Evolutionary conservation across 2,329 filamentous ascomycete genomes (phyloP), one percentile per base, ranked within the genome.

Genomic region (Colletotrichum somersetense): DNA sequence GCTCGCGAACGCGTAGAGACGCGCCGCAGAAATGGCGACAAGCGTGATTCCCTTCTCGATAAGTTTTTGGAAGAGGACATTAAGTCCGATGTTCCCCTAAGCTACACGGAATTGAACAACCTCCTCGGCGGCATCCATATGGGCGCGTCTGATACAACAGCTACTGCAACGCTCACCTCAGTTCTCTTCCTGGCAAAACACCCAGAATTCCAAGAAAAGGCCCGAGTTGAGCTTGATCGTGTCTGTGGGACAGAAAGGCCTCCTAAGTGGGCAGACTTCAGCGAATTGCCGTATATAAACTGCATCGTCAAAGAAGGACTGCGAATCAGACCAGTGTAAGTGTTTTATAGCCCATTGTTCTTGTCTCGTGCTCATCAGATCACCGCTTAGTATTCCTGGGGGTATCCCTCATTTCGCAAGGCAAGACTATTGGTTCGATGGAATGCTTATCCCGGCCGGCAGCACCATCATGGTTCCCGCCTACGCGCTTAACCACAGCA

Each of bases 141-240:
- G 74, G 82, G 77, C n/a, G 82, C 82, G 5, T 78, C 79, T 2
- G 81, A 82, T 58, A 83, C 82, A 0, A 77, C 79, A 4, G 78
- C 79, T 5, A 77, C 78, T 5, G 77, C 81, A 12, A 78, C 83
- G 14, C 75, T 81, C 7, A 77, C 80, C 1, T 80, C 83, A 61
- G 76, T 83, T 38, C 78, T 79, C 42, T 85, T 83, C 8, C 85
- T 87, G 80, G 80, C 79, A 11, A 73, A 85, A 44, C 81, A 81
- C 62, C 81, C 80, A 0, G 74, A 83, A 5, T 80, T 83, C 1
- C 81, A 82, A 23, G 73, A 76, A 33, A 82, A 79, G 65, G 85
- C 84, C 0, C 83, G 83, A 35, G 75, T 74, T 8, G 80, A 86
- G 67, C 79, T 86, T n/a, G 83, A 85, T 68, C 57, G 70, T 0